phyloP scores from a whole-genome alignment of 2,329 filamentous ascomycete genomes.

The Xylaria sp. region DNA sequence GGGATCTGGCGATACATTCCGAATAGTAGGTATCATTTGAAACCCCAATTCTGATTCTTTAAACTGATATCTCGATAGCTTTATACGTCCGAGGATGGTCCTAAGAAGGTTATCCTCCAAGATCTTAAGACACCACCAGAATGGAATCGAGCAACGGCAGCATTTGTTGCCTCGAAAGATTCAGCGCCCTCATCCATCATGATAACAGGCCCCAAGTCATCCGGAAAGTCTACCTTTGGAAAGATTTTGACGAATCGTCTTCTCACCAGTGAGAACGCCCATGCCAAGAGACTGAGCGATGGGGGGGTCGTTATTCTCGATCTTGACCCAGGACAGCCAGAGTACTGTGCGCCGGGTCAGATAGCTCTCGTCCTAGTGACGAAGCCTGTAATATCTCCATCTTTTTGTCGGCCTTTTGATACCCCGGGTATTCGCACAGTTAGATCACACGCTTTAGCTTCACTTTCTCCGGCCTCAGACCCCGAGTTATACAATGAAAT shows the following conservation, averaged over 20 bases:
- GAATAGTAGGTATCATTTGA: conserved; percentile 56
- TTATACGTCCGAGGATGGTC: conserved; percentile 62
- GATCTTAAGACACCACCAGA: conserved; percentile 66
- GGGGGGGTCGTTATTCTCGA: conserved; percentile 70
- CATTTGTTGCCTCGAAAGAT: conserved; percentile 52
- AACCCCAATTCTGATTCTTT: conserved; percentile 3
- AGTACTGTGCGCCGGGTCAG: conserved; percentile 76
- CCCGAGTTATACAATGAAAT: conserved; percentile 74
- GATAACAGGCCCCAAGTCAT: conserved; percentile 75
- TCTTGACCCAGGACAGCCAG: conserved; percentile 80
- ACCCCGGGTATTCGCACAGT: conserved; percentile 55
- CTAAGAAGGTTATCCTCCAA: conserved; percentile 61
- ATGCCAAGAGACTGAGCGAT: conserved; percentile 40
- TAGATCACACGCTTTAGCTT: conserved; percentile 73
- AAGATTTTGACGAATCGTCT: conserved; percentile 73
- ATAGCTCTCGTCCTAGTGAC: conserved; percentile 72
- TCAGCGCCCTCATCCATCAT: conserved; percentile 58
- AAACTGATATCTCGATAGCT: conserved; percentile 55
- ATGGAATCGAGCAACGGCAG: conserved; percentile 69
- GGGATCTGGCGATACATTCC: conserved; percentile 53
- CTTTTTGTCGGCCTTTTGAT: conserved; percentile 69
- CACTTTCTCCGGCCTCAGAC: conserved; percentile 72
- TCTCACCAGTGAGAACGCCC: conserved; percentile 58
- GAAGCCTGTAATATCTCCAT: conserved; percentile 70
- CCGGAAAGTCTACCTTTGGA: conserved; percentile 80